Percentiles rank a stretch among this genome's conserved stretches.
Evolutionary conservation across 768 basidiomycete species (phyloP).

Genomic region (Sporobolomyces pararoseus): DNA sequence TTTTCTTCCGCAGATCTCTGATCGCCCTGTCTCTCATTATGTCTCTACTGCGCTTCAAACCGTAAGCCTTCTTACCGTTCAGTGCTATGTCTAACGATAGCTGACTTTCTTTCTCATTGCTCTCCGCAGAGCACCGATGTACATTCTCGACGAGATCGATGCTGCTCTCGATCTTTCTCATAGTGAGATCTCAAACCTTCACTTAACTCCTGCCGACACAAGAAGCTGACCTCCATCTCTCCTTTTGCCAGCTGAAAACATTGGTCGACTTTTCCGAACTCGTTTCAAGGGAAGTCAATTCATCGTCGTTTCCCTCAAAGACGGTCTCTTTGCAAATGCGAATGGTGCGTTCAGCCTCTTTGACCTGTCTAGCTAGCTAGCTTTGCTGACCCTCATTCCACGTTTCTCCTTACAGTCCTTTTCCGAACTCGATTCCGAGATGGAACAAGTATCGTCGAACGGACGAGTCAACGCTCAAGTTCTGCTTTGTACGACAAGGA

Average conservation of each 20-base stretch:
- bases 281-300: slow-evolving; percentile 98
- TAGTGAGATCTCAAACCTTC: too few relatives aligned
- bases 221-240: too few relatives aligned
- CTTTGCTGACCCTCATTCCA: neutral
- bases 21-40: slow-evolving; percentile 97
- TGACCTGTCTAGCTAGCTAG: neutral
- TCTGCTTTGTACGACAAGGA: slow-evolving; percentile 39
- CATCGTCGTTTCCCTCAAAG: slow-evolving; percentile 94
- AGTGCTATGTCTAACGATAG: neutral
- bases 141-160: slow-evolving; percentile 98
- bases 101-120: too few relatives aligned
- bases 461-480: slow-evolving; percentile 38
- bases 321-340: slow-evolving; percentile 94
- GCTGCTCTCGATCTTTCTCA: slow-evolving; percentile 93
- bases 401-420: slow-evolving; percentile 51
- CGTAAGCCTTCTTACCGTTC: slow-evolving; percentile 46
- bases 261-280: slow-evolving; percentile 93
- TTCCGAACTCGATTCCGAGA: slow-evolving; percentile 91
- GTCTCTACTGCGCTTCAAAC: slow-evolving; percentile 98
- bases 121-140: slow-evolving; percentile 72
- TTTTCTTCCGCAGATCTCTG: slow-evolving; percentile 64
- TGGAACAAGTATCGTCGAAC: slow-evolving; percentile 56
- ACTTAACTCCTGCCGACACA: too few relatives aligned
- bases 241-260: slow-evolving; percentile 62
- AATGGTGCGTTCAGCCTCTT: slow-evolving; percentile 60